Conservation (phyloP, 768 basidiomycete genomes). For the Melanogaster broomeanus region DNA sequence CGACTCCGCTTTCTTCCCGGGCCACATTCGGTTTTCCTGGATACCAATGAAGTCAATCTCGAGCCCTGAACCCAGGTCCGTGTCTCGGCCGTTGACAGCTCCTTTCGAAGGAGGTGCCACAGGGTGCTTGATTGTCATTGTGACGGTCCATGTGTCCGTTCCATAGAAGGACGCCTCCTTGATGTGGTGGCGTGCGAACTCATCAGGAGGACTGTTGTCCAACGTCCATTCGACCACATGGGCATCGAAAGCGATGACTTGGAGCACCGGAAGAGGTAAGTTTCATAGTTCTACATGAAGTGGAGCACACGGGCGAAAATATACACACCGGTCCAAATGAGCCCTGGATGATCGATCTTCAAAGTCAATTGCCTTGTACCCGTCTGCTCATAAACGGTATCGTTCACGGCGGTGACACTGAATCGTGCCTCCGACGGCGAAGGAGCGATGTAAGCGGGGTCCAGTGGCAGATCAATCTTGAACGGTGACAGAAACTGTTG, state of each 20-base stretch:
- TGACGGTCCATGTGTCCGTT: slow-evolving; percentile 67
- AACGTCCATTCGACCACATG: slow-evolving; percentile 86
- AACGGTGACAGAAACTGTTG: slow-evolving; percentile 80
- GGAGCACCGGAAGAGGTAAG: neutral
- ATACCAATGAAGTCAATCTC: slow-evolving; percentile 78
- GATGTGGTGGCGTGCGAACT: slow-evolving; percentile 80
- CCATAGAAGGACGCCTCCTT: slow-evolving; percentile 91
- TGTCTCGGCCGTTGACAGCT: slow-evolving; percentile 1
- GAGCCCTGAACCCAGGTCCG: slow-evolving; percentile 30
- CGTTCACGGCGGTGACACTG: slow-evolving; percentile 57
- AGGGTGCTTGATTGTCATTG: slow-evolving; percentile 66
- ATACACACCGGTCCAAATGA: slow-evolving; percentile 81
- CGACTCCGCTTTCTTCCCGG: slow-evolving; percentile 56
- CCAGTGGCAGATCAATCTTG: slow-evolving; percentile 65
- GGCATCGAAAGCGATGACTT: slow-evolving; percentile 88
- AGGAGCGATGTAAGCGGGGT: slow-evolving; percentile 50
- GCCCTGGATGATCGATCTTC: slow-evolving; percentile 70
- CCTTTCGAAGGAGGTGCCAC: neutral
- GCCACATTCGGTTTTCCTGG: slow-evolving; percentile 85
- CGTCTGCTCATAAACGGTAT: slow-evolving; percentile 51
- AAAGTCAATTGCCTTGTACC: slow-evolving; percentile 72
- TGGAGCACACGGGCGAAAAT: neutral
- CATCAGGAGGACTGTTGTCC: slow-evolving; percentile 75
- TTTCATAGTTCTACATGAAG: neutral
- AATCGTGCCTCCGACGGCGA: slow-evolving; percentile 47